Evolutionary conservation across 495 filamentous ascomycete genomes (phyloP).

Genomic region (Aspergillus asperescens): DNA sequence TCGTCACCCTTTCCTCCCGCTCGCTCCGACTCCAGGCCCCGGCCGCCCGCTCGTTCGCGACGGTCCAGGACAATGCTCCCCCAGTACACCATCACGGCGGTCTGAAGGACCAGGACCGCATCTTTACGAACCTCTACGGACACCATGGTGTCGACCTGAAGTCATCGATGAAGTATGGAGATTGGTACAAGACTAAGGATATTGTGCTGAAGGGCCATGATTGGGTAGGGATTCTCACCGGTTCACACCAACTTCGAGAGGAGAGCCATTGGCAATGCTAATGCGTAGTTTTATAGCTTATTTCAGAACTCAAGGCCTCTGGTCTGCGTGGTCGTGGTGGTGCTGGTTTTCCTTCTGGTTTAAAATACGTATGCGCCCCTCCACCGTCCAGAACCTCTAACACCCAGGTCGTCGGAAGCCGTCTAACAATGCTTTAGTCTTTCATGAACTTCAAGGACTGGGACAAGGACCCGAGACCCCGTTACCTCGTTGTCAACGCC

Average conservation of each 20-base stretch:
- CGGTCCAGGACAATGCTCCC: slow-evolving; percentile 74
- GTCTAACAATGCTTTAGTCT: slow-evolving; percentile 51
- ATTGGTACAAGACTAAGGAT: slow-evolving; percentile 99
- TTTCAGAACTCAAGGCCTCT: slow-evolving; percentile 91
- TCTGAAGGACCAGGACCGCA: slow-evolving; percentile 89
- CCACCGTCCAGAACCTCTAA: neutral
- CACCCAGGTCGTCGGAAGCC: neutral
- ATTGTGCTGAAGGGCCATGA: slow-evolving; percentile 95
- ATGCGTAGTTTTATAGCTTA: slow-evolving; percentile 55
- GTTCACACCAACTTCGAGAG: neutral
- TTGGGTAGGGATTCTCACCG: slow-evolving; percentile 56
- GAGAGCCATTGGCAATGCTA: slow-evolving; percentile 17
- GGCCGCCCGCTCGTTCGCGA: slow-evolving; percentile 69
- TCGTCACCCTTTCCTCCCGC: slow-evolving; percentile 51
- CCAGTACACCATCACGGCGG: slow-evolving; percentile 75
- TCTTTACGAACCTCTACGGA: slow-evolving; percentile 97
- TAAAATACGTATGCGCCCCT: slow-evolving; percentile 81
- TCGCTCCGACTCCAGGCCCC: slow-evolving; percentile 48
- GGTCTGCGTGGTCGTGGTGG: slow-evolving; percentile 93
- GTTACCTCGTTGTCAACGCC: slow-evolving; percentile 95
- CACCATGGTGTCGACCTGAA: slow-evolving; percentile 87
- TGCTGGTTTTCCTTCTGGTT: slow-evolving; percentile 92
- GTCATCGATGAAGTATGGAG: slow-evolving; percentile 95
- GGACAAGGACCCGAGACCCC: slow-evolving; percentile 95
- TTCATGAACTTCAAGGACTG: slow-evolving; percentile 99